phyloP scores from a whole-genome alignment of 345 rosid species.

The Heritiera littoralis region DNA sequence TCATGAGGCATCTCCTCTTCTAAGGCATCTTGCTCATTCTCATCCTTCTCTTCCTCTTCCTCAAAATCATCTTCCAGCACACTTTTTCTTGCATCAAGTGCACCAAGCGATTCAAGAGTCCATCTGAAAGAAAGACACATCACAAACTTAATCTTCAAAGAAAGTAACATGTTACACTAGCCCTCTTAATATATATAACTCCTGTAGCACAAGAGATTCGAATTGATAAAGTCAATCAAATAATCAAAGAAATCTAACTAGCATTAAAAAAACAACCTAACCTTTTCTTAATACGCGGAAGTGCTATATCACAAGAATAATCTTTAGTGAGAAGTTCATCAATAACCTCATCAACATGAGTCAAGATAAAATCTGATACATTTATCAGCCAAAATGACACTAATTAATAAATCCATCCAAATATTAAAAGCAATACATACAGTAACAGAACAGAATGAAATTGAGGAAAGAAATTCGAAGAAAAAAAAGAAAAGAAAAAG shows the following conservation, averaged over 20 bases:
- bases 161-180: not conserved
- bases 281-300: constrained; percentile 92
- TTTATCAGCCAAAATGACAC: not conserved
- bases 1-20: constrained; percentile 30
- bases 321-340: constrained; percentile 83
- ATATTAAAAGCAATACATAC: not conserved
- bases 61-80: constrained; percentile 96
- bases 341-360: constrained; percentile 83
- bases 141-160: not conserved
- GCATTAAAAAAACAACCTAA: constrained; percentile 14
- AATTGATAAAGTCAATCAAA: not conserved
- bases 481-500: too few relatives aligned
- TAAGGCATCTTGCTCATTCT: constrained; percentile 43
- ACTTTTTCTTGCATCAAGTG: constrained; percentile 80
- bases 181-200: not conserved
- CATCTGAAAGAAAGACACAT: not conserved
- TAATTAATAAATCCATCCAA: constrained; percentile 3
- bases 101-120: constrained; percentile 65
- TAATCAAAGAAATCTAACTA: not conserved
- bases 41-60: constrained; percentile 96
- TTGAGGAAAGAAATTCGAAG: not conserved
- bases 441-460: not conserved
- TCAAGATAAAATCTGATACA: constrained; percentile 53
- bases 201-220: not conserved
- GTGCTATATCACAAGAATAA: constrained; percentile 84